Evolutionary conservation across 2,329 filamentous ascomycete genomes (phyloP).

Genomic region (Thelonectria discophora): DNA sequence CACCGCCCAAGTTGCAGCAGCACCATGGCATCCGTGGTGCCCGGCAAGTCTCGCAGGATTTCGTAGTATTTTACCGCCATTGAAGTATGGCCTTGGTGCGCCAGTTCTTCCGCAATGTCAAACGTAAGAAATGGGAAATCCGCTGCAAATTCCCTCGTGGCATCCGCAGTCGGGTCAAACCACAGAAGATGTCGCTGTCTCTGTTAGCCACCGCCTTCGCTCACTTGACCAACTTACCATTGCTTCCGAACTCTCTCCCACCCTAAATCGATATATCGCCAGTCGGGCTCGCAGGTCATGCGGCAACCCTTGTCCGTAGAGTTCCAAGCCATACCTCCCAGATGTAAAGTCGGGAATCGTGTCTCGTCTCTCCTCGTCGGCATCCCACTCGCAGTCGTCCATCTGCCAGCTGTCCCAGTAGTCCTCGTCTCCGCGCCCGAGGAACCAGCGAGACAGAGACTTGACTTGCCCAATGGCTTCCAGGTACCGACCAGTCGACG

Average conservation of each 20-base stretch:
- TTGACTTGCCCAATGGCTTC: conserved; percentile 77
- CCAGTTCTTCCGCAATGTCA: conserved; percentile 64
- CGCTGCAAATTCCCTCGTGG: conserved; percentile 58
- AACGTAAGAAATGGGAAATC: conserved; percentile 83
- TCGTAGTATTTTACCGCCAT: conserved; percentile 65
- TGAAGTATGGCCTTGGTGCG: conserved; percentile 39
- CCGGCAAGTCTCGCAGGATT: conserved; percentile 59
- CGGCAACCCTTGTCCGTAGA: conserved; percentile 79
- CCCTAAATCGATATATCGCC: conserved; percentile 80
- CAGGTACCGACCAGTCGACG: conserved; percentile 67
- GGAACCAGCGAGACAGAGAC: conserved; percentile 79
- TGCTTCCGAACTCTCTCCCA: conserved; percentile 76
- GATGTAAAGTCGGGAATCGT: conserved; percentile 68
- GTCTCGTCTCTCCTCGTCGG: conserved; percentile 72
- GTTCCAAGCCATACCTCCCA: conserved; percentile 59
- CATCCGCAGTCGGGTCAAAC: conserved; percentile 70
- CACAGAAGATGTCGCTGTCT: conserved; percentile 71
- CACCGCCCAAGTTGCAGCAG: conserved; percentile 71
- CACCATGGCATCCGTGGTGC: conserved; percentile 60
- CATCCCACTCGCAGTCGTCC: conserved; percentile 92
- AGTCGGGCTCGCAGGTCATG: conserved; percentile 85
- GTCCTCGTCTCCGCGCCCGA: conserved; percentile 75
- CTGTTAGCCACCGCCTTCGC: conserved; percentile 9
- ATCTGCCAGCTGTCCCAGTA: conserved; percentile 78
- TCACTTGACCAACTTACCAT: conserved; percentile 61